Conservation (phyloP, 2,329 filamentous ascomycete genomes). For the Aureobasidium vineae region DNA sequence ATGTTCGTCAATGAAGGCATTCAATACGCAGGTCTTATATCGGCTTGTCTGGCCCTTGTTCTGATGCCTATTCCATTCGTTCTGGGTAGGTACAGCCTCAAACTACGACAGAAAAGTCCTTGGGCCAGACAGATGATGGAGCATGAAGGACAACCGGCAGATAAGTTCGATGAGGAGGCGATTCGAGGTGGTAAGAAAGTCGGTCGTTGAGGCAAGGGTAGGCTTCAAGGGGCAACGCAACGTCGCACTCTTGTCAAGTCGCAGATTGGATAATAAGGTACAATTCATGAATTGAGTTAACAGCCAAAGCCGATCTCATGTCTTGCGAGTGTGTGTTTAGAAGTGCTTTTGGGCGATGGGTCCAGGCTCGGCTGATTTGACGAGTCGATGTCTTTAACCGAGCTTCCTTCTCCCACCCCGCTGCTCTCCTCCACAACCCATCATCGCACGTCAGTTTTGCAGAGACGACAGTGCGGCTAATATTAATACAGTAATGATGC, state of each 20-base stretch:
- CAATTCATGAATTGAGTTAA: background rate
- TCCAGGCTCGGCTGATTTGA: constrained; percentile 1
- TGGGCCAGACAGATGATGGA: constrained; percentile 42
- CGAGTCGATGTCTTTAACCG: background rate
- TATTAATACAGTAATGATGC: constrained; percentile 9
- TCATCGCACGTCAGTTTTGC: constrained; percentile 1
- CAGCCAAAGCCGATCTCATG: background rate
- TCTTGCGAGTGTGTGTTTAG: background rate
- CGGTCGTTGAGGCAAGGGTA: background rate
- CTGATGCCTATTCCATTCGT: constrained; percentile 35
- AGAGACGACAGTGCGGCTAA: constrained; percentile 10
- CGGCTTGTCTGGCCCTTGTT: constrained; percentile 37
- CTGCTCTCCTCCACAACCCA: background rate
- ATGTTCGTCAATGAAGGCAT: constrained; percentile 32
- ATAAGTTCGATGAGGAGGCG: background rate
- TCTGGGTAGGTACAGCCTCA: constrained; percentile 38
- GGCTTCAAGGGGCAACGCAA: background rate
- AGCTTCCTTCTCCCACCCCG: background rate
- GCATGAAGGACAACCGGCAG: background rate
- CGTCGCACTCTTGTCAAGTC: background rate
- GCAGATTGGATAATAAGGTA: constrained; percentile 2
- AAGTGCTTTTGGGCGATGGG: background rate
- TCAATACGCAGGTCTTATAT: constrained; percentile 34
- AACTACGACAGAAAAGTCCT: constrained; percentile 41
- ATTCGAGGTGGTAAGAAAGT: background rate